Base-by-base conservation (phyloP, 2,329 filamentous ascomycete species). In the Stachybotrys elegans region DNA sequence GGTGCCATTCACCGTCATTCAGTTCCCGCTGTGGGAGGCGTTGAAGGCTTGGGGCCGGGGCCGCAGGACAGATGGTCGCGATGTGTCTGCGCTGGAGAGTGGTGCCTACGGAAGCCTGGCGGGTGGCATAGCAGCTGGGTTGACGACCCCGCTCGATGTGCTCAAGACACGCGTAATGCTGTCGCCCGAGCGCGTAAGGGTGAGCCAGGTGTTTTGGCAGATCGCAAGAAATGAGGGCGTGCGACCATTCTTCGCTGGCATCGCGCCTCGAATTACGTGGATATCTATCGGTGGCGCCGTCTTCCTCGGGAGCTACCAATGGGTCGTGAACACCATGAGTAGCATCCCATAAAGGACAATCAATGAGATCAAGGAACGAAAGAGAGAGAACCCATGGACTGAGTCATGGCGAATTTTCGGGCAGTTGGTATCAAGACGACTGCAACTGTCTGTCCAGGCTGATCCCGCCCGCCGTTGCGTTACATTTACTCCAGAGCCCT, bases 81-180 rank as follows among this genome's bases (percentile, higher is more conserved):
- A 75, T 59, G 71, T 93, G 2, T 77, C 81, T 14, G 90, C 86
- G 0, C 67, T 77, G 2, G 90, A 95, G 68, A 93, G 88, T 53
- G 93, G 86, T 1, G 56, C 93, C 34, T 92, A 93, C 63, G 93
- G 93, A 1, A 91, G 86, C 55, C 59, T 90, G 27, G 83, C 89
- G 0, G 93, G 93, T 1, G 90, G 84, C 1, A 75, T 96, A 31
- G 90, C 93, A 1, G 93, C 93, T 1, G 92, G 80, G 0, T 62
- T 92, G 47, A 98, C 93, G 20, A 98, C 93, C 42, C 93, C 93
- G 31, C 69, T 98, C 50, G 93, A 98, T 67, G 93, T 98, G 49
- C 73, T 98, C 53, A 98, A 98, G 80, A 98, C 93, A 51, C 75
- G 93, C 51, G 84, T 97, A 67, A 98, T 98, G 93, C 72, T 98